These are phyloP conservation scores for Kingdonia uniflora DNA, from an alignment of 164 flowering plant genomes.

Conservation along the genomic window DNA sequence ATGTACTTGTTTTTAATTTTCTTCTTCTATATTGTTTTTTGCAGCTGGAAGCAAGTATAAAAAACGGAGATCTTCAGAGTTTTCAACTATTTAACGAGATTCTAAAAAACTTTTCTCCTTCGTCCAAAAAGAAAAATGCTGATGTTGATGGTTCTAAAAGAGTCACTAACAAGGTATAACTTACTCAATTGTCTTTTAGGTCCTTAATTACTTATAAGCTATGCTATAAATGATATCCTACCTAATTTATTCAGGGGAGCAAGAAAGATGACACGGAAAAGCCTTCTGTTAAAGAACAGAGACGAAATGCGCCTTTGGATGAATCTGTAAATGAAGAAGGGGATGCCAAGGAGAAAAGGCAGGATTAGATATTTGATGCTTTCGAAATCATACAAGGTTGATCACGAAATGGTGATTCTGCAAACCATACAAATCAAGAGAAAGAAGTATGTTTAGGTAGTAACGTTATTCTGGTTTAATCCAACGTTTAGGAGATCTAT, in stretches of 20 bases:
- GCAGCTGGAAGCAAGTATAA: slow-evolving; percentile 74
- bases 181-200: not conserved
- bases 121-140: slow-evolving; percentile 1
- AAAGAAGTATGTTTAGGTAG: no score
- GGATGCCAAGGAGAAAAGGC: slow-evolving; percentile 21
- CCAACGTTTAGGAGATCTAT: no score
- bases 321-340: slow-evolving; percentile 25
- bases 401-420: no score
- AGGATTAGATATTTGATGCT: slow-evolving; percentile 3
- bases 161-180: slow-evolving; percentile 23
- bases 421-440: no score
- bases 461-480: no score
- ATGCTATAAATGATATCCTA: not conserved
- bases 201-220: not conserved
- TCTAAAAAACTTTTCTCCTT: slow-evolving; percentile 9
- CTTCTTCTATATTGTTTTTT: not conserved
- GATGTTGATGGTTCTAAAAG: slow-evolving; percentile 13
- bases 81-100: slow-evolving; percentile 42
- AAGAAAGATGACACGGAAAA: slow-evolving; percentile 17
- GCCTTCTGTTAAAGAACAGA: slow-evolving; percentile 37
- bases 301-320: slow-evolving; percentile 23
- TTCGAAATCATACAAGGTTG: no score
- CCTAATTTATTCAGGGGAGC: slow-evolving; percentile 18
- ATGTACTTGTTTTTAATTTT: no score
- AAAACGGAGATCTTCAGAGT: slow-evolving; percentile 65